These are phyloP conservation scores for Elaeagnus macrophylla DNA, from an alignment of 306 rosid genomes.

Conservation along the genomic window DNA sequence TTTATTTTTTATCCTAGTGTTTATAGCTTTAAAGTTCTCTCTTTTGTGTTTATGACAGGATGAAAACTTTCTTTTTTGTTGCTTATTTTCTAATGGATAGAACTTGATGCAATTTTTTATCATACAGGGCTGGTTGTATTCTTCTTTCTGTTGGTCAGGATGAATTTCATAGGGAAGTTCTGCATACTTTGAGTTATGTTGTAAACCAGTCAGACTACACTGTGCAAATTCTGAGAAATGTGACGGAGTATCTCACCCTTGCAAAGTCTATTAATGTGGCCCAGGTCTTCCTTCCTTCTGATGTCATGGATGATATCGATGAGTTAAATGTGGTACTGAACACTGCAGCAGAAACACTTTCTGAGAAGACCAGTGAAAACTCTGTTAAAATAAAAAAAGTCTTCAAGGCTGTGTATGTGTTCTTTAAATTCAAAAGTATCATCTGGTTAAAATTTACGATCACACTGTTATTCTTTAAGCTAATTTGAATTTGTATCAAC, in stretches of 20 bases:
- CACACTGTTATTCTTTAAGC: conserved; percentile 6
- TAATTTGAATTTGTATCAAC: conserved; percentile 24
- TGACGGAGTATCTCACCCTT: conserved; percentile 80
- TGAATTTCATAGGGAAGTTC: conserved; percentile 65
- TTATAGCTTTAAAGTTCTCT: neutral
- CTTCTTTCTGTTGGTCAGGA: conserved; percentile 80
- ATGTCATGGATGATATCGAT: conserved; percentile 75
- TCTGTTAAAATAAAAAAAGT: conserved; percentile 53
- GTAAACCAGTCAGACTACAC: conserved; percentile 94
- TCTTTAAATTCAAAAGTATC: conserved; percentile 14
- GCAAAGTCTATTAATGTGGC: conserved; percentile 82
- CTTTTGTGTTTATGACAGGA: neutral
- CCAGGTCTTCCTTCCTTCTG: conserved; percentile 66
- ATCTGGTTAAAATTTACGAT: conserved; percentile 7
- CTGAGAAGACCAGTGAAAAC: conserved; percentile 54
- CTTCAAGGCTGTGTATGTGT: conserved; percentile 65
- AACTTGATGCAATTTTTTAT: conserved; percentile 13
- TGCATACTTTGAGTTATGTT: conserved; percentile 64
- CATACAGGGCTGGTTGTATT: conserved; percentile 79
- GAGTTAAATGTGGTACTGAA: conserved; percentile 60
- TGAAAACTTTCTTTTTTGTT: neutral
- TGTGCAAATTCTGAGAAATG: conserved; percentile 70
- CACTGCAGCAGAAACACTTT: conserved; percentile 64
- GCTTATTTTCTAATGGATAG: conserved; percentile 10
- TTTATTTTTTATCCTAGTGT: too few species aligned